Percentiles rank a stretch among this genome's conserved stretches.
Conservation (phyloP, 345 rosid species). For the Ricinus communis region DNA sequence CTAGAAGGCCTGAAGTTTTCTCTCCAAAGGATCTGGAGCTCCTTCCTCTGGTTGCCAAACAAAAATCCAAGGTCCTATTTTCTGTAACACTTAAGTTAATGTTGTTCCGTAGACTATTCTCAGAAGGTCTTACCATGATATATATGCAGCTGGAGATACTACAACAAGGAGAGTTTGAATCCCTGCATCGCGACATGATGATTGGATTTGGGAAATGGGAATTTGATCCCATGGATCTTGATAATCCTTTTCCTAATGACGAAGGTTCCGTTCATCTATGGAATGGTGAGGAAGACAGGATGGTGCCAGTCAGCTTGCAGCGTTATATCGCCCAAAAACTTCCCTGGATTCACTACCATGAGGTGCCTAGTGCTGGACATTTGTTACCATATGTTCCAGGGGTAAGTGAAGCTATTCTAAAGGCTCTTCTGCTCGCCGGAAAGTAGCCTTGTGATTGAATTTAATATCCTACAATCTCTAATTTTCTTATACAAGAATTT, state of each 20-base stretch:
- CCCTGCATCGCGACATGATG: slow-evolving; percentile 23
- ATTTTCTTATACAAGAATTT: not conserved
- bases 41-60: not conserved
- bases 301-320: slow-evolving; percentile 29
- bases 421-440: not conserved
- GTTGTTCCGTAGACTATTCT: too few species aligned
- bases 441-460: slow-evolving; percentile 3
- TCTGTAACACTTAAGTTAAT: not conserved
- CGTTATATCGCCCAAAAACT: slow-evolving; percentile 22
- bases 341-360: slow-evolving; percentile 32
- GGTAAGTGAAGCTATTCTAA: slow-evolving; percentile 4
- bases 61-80: slow-evolving; percentile 7
- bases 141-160: slow-evolving; percentile 7
- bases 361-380: slow-evolving; percentile 27
- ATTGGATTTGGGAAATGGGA: slow-evolving; percentile 35
- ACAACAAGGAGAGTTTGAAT: slow-evolving; percentile 26
- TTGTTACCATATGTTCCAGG: slow-evolving; percentile 10
- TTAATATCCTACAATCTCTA: not conserved
- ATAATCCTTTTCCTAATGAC: slow-evolving; percentile 27
- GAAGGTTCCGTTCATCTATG: slow-evolving; percentile 35
- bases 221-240: slow-evolving; percentile 30
- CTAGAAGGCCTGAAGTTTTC: slow-evolving; percentile 7
- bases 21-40: slow-evolving; percentile 22
- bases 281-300: slow-evolving; percentile 30
- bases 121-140: too few species aligned